Conservation (phyloP, 2,329 filamentous ascomycete species). For the Venturia nashicola region DNA sequence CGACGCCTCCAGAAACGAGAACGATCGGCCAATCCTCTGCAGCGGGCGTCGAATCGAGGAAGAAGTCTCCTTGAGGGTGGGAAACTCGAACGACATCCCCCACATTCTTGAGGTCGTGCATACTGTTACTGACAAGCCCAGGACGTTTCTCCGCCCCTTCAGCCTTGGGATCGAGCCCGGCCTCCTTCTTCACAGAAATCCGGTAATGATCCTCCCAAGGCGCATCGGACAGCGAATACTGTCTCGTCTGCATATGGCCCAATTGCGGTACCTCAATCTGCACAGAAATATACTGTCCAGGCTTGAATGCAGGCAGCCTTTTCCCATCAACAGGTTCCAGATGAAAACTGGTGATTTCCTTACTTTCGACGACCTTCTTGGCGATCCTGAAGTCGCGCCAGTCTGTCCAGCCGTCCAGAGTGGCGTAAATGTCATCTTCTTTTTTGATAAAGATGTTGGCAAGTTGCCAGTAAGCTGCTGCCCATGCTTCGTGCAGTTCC, state of each 20-base stretch:
- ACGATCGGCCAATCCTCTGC: conserved; percentile 43
- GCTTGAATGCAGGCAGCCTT: conserved; percentile 50
- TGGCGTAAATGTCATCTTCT: conserved; percentile 52
- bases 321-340: conserved; percentile 50
- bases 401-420: conserved; percentile 42
- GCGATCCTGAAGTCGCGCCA: conserved; percentile 57
- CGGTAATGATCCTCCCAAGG: conserved; percentile 51
- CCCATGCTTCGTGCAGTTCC: conserved; percentile 55
- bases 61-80: conserved; percentile 53
- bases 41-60: conserved; percentile 33
- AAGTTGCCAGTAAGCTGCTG: conserved; percentile 59
- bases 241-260: conserved; percentile 52
- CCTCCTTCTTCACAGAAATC: conserved; percentile 58
- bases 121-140: conserved; percentile 56
- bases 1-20: conserved; percentile 56
- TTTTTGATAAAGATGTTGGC: conserved; percentile 59
- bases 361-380: conserved; percentile 52
- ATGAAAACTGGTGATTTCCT: conserved; percentile 60
- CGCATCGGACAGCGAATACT: conserved; percentile 61
- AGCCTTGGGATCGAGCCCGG: conserved; percentile 31
- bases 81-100: conserved; percentile 54
- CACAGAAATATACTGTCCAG: conserved; percentile 60
- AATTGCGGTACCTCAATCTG: conserved; percentile 42
- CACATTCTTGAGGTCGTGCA: conserved; percentile 48
- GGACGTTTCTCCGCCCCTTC: conserved; percentile 24